A percentile compares a stretch with the other conserved stretches of the same genome.
Conservation (phyloP, 768 basidiomycete genomes). For the Cubamyces lactineus region DNA sequence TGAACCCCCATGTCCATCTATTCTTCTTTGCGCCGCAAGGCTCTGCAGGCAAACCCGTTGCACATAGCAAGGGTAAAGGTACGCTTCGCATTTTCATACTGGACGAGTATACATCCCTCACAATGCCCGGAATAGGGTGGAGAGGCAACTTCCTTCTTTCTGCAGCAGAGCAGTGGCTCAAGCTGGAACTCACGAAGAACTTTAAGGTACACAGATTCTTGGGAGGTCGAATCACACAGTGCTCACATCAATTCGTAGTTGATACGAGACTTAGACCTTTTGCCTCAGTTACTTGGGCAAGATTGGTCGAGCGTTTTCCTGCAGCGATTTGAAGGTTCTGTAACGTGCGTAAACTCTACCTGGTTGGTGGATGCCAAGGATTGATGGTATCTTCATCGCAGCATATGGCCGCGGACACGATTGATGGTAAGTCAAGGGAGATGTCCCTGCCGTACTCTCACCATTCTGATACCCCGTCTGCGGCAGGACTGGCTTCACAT, state of each 20-base stretch:
- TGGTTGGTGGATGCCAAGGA: neutral
- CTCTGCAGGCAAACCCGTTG: constrained; percentile 90
- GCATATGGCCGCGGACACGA: constrained; percentile 86
- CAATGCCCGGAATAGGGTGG: constrained; percentile 62
- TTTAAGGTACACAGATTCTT: constrained; percentile 61
- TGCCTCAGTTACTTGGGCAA: constrained; percentile 90
- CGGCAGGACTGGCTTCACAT: constrained; percentile 81
- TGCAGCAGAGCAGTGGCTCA: constrained; percentile 92
- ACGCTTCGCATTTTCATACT: neutral
- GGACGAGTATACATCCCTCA: neutral
- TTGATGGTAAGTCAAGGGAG: constrained; percentile 54
- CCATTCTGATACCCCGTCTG: neutral
- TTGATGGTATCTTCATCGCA: constrained; percentile 31
- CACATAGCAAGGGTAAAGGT: constrained; percentile 93
- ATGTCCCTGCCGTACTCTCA: neutral
- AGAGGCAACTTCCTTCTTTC: constrained; percentile 92
- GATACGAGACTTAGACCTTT: constrained; percentile 93
- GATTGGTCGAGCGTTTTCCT: constrained; percentile 98
- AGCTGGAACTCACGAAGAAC: constrained; percentile 95
- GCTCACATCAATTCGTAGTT: constrained; percentile 46
- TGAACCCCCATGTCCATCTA: constrained; percentile 89
- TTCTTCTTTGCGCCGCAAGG: constrained; percentile 95
- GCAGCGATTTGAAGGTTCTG: constrained; percentile 87
- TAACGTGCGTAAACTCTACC: constrained; percentile 62
- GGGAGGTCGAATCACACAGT: neutral